These are phyloP conservation scores for Acanthamoeba castellanii DNA, from an alignment of 208 protist genomes.

Conservation along the genomic window DNA sequence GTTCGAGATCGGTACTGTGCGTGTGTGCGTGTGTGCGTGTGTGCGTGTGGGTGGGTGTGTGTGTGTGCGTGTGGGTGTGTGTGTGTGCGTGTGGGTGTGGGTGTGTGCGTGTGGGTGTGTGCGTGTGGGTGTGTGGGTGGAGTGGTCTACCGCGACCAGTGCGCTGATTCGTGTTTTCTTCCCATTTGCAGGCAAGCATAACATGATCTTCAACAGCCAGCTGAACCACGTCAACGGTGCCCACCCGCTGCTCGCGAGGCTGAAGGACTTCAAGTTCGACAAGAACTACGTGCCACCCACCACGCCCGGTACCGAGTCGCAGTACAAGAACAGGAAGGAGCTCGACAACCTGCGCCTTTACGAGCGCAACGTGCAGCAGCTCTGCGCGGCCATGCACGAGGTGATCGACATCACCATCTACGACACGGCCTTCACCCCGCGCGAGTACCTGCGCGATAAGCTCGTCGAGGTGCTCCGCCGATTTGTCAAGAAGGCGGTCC, in stretches of 20 bases:
- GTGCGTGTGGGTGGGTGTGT: too few relatives aligned
- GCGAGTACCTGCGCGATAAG: constrained; percentile 42
- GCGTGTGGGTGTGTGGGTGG: too few relatives aligned
- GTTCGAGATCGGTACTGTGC: constrained; percentile 33
- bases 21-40: too few relatives aligned
- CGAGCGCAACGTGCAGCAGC: constrained; percentile 62
- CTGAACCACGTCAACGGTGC: constrained; percentile 42
- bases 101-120: not conserved
- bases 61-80: too few relatives aligned
- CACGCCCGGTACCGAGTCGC: constrained; percentile 23
- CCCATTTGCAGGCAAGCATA: constrained; percentile 52
- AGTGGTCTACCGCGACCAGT: too few relatives aligned
- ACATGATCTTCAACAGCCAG: constrained; percentile 39
- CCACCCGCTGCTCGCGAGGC: not conserved
- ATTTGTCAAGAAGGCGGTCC: constrained; percentile 38
- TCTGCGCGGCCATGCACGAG: constrained; percentile 50
- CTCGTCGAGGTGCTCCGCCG: constrained; percentile 18
- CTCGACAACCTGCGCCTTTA: constrained; percentile 63
- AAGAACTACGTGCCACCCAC: constrained; percentile 48
- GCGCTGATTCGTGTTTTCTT: too few relatives aligned
- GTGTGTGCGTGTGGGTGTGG: not conserved
- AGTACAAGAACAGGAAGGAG: constrained; percentile 47
- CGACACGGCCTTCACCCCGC: not conserved
- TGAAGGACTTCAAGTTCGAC: constrained; percentile 71
- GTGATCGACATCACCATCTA: constrained; percentile 26